Evolutionary conservation across 1,284 basidiomycete species (phyloP).

Genomic region (Rhizopogon hawkerae): DNA sequence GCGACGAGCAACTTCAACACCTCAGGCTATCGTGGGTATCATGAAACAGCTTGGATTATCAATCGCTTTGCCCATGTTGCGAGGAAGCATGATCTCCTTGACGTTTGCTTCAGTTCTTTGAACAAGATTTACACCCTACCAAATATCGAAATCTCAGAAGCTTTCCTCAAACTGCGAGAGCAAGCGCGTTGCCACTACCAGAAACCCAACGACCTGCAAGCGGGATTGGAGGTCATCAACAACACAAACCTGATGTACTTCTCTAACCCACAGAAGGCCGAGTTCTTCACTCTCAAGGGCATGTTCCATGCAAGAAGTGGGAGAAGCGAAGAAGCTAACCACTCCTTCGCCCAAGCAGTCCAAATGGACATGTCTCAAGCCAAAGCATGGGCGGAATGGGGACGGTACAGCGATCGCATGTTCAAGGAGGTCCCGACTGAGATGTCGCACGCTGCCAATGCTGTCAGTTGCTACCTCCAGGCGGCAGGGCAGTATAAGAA

Average conservation of each 20-base stretch:
- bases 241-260: conserved; percentile 99
- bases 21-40: conserved; percentile 96
- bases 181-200: conserved; percentile 99
- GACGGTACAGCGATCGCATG: conserved; percentile 87
- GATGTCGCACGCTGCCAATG: conserved; percentile 75
- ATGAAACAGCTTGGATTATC: conserved; percentile 99
- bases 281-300: conserved; percentile 99
- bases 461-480: conserved; percentile 96
- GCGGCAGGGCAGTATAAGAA: conserved; percentile 95
- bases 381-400: conserved; percentile 99
- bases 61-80: conserved; percentile 99
- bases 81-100: conserved; percentile 91
- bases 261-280: conserved; percentile 89
- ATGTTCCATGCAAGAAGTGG: conserved; percentile 94
- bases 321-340: conserved; percentile 85
- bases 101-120: conserved; percentile 91
- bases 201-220: conserved; percentile 86
- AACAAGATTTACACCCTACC: conserved; percentile 99
- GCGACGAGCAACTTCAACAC: conserved; percentile 64
- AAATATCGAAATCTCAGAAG: conserved; percentile 99
- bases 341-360: conserved; percentile 90
- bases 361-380: conserved; percentile 93
- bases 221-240: conserved; percentile 97
- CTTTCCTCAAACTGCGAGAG: conserved; percentile 97
- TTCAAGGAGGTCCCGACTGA: conserved; percentile 80